Conservation (phyloP, 495 filamentous ascomycete species). For the Penicillium dipodomyicola region DNA sequence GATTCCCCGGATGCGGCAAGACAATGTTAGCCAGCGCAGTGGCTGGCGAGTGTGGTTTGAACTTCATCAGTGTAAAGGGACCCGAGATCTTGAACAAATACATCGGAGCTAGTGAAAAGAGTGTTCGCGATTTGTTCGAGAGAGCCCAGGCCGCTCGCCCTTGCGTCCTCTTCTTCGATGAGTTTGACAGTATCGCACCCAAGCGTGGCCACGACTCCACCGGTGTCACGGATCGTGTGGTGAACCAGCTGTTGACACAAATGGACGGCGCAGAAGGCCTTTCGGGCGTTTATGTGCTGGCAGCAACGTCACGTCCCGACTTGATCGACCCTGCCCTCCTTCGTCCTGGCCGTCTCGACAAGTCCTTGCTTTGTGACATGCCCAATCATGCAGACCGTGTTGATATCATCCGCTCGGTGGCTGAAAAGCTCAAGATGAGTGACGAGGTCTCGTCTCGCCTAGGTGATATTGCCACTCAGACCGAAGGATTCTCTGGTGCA, state of each 20-base stretch:
- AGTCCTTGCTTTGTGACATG: slow-evolving; percentile 85
- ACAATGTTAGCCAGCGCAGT: slow-evolving; percentile 91
- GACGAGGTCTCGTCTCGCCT: slow-evolving; percentile 53
- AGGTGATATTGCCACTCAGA: slow-evolving; percentile 67
- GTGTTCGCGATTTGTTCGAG: slow-evolving; percentile 90
- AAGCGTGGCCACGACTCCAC: slow-evolving; percentile 96
- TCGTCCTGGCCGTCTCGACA: slow-evolving; percentile 86
- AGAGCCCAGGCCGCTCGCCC: slow-evolving; percentile 84
- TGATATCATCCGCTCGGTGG: slow-evolving; percentile 82
- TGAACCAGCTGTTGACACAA: slow-evolving; percentile 95
- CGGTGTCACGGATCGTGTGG: slow-evolving; percentile 95
- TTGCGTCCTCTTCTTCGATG: slow-evolving; percentile 95
- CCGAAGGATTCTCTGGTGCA: slow-evolving; percentile 91
- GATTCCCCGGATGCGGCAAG: slow-evolving; percentile 94
- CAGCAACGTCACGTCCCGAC: slow-evolving; percentile 87
- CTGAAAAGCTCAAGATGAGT: slow-evolving; percentile 69
- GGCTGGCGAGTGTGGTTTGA: slow-evolving; percentile 92
- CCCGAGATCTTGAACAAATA: slow-evolving; percentile 99
- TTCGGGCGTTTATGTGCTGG: slow-evolving; percentile 91
- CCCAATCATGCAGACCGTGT: slow-evolving; percentile 72
- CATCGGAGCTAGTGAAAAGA: slow-evolving; percentile 94
- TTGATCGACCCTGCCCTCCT: slow-evolving; percentile 91
- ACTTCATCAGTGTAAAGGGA: slow-evolving; percentile 97
- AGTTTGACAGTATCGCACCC: slow-evolving; percentile 95
- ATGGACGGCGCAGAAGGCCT: slow-evolving; percentile 98